Evolutionary conservation across 305 asterid genomes (phyloP), one percentile per base, ranked within the genome.

Genomic region (Fraxinus velutina): DNA sequence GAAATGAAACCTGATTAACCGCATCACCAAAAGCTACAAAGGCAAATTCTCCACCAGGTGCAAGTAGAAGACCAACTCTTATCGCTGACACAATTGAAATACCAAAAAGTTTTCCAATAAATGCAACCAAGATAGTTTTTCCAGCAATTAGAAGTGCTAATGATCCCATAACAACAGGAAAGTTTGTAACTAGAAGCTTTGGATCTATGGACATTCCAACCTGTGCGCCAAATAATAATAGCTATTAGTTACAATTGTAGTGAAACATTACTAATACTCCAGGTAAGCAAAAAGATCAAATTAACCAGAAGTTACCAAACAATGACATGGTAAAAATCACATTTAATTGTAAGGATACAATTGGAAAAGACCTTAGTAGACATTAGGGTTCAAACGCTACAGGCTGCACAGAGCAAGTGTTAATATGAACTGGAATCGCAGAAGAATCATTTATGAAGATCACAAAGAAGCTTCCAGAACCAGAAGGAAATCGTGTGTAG

Each of bases 11-110:
- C 99, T 96, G 99, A 82, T 93, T 94, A 87, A 94, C 99, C 84
- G 99, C 99, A 91, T 96, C 99, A 84, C 99, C 99, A 91, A 96
- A 96, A 55, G 99, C 99, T 80, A 96, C 99, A 79, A 96, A 96
- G 36, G 98, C 99, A 88, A 96, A 96, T 82, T 96, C 99, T 80
- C 99, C 99, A 78, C 99, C 98, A 10, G 99, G 99, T 82, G 99
- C 99, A 84, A 96, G 98, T 68, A 96, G 92, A 88, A 96, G 98
- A 75, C 99, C 99, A 85, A 91, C 97, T 89, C 99, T 93, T 84
- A 96, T 81, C 6, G 99, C 98, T 37, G 99, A 91, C 78, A 96
- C 87, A 39, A 94, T 81, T 82, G 99, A 94, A 88, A 96, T 73
- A 27, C 99, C 99, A 88, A 93, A 96, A 79, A 94, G 81, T 85